A percentile compares a stretch with the other conserved stretches of the same genome.
Conservation (phyloP, 805 yeast genomes). For the Candida boidinii region DNA sequence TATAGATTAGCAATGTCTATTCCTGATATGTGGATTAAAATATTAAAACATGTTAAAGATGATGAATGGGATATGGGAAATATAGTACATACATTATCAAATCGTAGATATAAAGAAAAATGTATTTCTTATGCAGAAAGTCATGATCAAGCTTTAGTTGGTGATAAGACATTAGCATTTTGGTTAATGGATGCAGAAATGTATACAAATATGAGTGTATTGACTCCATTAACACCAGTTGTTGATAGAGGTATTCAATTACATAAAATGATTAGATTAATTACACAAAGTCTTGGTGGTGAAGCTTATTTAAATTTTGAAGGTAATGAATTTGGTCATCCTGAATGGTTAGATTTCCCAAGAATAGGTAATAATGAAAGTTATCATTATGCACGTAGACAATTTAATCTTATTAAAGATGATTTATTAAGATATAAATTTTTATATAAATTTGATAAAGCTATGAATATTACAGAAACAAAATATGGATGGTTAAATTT, state of each 20-base stretch:
- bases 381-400: constrained; percentile 92
- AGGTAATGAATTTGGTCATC: constrained; percentile 98
- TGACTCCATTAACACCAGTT: constrained; percentile 65
- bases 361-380: constrained; percentile 81
- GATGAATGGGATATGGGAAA: constrained; percentile 88
- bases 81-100: constrained; percentile 75
- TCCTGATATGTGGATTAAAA: constrained; percentile 98
- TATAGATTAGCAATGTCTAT: constrained; percentile 94
- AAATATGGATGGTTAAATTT: constrained; percentile 61
- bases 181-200: constrained; percentile 98
- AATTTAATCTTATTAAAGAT: constrained; percentile 81
- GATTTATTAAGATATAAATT: constrained; percentile 70
- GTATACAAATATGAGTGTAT: constrained; percentile 89
- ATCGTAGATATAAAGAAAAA: constrained; percentile 80
- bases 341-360: constrained; percentile 98
- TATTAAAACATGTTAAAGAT: constrained; percentile 73
- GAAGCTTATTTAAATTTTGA: constrained; percentile 94
- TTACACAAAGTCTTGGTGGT: constrained; percentile 91
- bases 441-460: constrained; percentile 74
- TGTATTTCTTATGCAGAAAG: constrained; percentile 91
- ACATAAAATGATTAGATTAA: constrained; percentile 82
- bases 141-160: constrained; percentile 96
- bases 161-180: constrained; percentile 92
- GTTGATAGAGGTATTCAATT: constrained; percentile 86
- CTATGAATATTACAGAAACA: constrained; percentile 71